Percentiles rank a stretch among this genome's conserved stretches.
phyloP scores from a whole-genome alignment of 257 asterid species.

The Cruciata laevipes region DNA sequence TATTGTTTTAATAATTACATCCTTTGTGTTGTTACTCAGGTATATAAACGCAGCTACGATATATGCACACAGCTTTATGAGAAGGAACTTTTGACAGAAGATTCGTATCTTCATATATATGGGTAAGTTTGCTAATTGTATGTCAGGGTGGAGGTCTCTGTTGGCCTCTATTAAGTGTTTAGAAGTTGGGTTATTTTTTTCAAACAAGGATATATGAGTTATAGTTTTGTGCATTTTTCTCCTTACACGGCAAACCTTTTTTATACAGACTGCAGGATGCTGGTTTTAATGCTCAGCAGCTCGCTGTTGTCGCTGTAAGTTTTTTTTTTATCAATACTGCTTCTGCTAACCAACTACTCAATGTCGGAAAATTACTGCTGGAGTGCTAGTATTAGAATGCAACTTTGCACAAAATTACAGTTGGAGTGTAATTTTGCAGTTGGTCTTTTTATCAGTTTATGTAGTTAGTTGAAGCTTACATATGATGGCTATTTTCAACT shows the following conservation, averaged over 20 bases:
- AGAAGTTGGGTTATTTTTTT: conserved; percentile 3
- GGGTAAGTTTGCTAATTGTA: conserved; percentile 45
- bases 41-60: conserved; percentile 84
- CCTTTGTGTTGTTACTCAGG: conserved; percentile 34
- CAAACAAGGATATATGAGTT: not conserved
- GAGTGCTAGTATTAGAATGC: not conserved
- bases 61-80: conserved; percentile 82
- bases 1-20: not conserved
- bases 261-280: conserved; percentile 68
- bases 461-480: not conserved
- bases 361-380: not conserved
- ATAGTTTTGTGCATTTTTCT: conserved; percentile 17
- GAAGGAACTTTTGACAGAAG: conserved; percentile 85
- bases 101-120: conserved; percentile 74
- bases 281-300: conserved; percentile 80
- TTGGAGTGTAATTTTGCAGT: not conserved
- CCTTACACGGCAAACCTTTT: conserved; percentile 11
- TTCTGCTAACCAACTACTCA: not conserved
- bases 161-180: not conserved
- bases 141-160: not conserved
- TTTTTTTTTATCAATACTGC: not conserved
- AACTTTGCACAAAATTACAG: no score
- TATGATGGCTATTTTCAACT: conserved; percentile 6
- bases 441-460: not conserved
- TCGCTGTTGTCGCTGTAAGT: conserved; percentile 90